Evolutionary conservation across 108 stramenopile species (phyloP).

Genomic region (Discostella pseudostelligera): DNA sequence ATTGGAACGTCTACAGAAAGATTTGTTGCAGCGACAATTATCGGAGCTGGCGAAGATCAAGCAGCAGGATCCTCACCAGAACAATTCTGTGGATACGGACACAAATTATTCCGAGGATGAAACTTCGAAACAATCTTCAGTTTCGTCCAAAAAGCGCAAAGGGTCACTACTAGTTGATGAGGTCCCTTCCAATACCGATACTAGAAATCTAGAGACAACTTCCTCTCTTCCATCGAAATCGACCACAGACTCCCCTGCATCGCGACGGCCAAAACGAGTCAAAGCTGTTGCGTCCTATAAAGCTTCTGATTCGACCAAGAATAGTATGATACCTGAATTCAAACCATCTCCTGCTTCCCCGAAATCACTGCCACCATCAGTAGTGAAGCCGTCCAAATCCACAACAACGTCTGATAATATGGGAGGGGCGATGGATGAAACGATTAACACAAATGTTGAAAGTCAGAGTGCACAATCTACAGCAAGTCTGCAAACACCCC

Average conservation of each 20-base stretch:
- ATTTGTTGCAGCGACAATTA: background rate
- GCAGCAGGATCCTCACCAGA: background rate
- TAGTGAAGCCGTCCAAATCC: background rate
- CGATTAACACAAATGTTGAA: background rate
- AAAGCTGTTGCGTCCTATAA: constrained; percentile 6
- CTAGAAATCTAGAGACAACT: too few relatives aligned
- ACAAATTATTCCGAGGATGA: background rate
- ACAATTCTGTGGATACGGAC: background rate
- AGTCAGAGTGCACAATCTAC: background rate
- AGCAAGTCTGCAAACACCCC: background rate
- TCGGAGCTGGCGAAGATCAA: background rate
- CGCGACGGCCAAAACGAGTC: background rate
- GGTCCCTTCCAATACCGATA: background rate
- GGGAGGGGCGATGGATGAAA: background rate
- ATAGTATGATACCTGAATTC: background rate
- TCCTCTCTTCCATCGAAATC: background rate
- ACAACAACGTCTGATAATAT: background rate
- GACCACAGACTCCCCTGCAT: background rate
- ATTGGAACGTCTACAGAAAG: constrained; percentile 16
- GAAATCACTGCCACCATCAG: background rate
- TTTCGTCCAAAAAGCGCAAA: background rate
- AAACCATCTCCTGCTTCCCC: background rate
- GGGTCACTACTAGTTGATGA: background rate
- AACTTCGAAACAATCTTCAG: background rate
- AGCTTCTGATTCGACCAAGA: constrained; percentile 7